Base-by-base conservation (phyloP, 805 yeast species). In the Candida ulmi region DNA sequence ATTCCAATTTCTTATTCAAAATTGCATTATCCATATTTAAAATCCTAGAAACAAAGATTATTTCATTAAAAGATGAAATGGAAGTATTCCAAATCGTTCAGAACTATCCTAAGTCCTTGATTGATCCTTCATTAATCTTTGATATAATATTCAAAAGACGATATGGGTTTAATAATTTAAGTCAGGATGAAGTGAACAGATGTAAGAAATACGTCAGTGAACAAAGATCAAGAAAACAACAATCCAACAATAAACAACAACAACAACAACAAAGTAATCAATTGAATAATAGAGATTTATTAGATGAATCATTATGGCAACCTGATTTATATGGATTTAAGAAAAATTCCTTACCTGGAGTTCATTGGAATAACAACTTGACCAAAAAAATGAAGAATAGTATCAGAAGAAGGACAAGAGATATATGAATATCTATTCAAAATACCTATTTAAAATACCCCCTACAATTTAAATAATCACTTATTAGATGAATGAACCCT, bases 11-110 rank as follows among this genome's bases (percentile, higher is more conserved):
- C 11, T 67, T 93, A 15, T 93, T 88, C 65, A 77, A 95, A 42
- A 74, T 86, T 3, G 81, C 95, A 1, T 63, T 91, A 39, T 83
- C 96, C 1, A 74, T 93, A 12, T 75, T 90, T 58, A 84, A 85
- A 53, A 60, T 81, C 46, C 70, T 88, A 38, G 90, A 85, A 52
- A 83, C 86, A 2, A 75, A 75, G 36, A 70, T 90, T 41, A 50
- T 57, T 16, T 58, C 54, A 17, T 53, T 66, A 5, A 62, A 61
- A 26, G 76, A 68, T 44, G 78, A 71, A 40, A 74, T 78, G 70
- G 85, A 79, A 48, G 62, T 88, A 16, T 93, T 91, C 55, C 97
- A 90, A 62, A 70, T 80, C 27, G 74, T 91, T 47, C 99, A 91
- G 60, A 81, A 83, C 44, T 76, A 73, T 25, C 99, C 99, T 4